Conservation (phyloP, 768 basidiomycete species). For the Termitomyces sp. region DNA sequence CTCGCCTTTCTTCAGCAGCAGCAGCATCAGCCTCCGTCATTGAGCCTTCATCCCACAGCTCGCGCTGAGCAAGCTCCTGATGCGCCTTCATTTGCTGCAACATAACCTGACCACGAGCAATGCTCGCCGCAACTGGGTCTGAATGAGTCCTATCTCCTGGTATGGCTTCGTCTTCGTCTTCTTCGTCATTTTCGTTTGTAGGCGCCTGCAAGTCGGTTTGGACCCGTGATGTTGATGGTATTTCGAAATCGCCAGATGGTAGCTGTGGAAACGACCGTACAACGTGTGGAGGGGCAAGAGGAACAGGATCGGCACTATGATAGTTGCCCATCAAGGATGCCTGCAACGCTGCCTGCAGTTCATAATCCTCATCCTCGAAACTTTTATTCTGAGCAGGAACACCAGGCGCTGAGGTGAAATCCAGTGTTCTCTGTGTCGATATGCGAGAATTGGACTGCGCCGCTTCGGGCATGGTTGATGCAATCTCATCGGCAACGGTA, state of each 20-base stretch:
- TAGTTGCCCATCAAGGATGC: conserved; percentile 55
- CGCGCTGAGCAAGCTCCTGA: conserved; percentile 63
- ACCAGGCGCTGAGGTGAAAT: conserved; percentile 7
- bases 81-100: conserved; percentile 60
- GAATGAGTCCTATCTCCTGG: conserved; percentile 14
- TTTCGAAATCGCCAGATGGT: conserved; percentile 2
- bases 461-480: conserved; percentile 56
- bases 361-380: conserved; percentile 81
- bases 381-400: conserved; percentile 23
- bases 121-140: conserved; percentile 63
- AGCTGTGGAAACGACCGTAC: conserved; percentile 21
- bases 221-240: conserved; percentile 13
- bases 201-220: conserved; percentile 15
- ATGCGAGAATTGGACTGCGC: conserved; percentile 8
- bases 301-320: conserved; percentile 5
- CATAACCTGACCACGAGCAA: conserved; percentile 56
- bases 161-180: not conserved
- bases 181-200: not conserved
- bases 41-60: conserved; percentile 41
- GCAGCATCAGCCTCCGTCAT: conserved; percentile 23
- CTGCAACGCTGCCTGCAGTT: conserved; percentile 83
- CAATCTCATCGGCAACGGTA: conserved; percentile 68
- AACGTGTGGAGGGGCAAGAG: conserved; percentile 21
- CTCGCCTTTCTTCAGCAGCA: conserved; percentile 27
- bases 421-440: conserved; percentile 1